Percentiles rank a stretch among this genome's conserved stretches.
These are phyloP conservation scores for Lipomyces oligophaga DNA, from an alignment of 805 yeast species.

Conservation along the genomic window DNA sequence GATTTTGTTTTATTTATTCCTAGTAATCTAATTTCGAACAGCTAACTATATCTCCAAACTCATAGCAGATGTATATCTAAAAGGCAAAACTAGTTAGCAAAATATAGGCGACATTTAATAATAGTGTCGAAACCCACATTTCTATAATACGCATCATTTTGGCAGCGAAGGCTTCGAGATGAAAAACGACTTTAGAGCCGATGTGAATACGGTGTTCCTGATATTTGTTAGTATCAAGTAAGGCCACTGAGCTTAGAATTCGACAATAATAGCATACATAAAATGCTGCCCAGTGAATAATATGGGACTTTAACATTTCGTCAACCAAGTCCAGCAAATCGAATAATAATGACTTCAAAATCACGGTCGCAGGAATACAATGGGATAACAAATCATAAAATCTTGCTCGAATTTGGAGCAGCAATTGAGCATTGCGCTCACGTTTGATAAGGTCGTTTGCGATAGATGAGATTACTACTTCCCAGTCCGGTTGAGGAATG, in stretches of 20 bases:
- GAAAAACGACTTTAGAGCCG: conserved; percentile 88
- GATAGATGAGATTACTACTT: conserved; percentile 64
- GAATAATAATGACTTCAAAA: conserved; percentile 57
- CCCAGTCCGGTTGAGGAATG: conserved; percentile 82
- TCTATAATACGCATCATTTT: conserved; percentile 77
- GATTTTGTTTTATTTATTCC: too few species aligned
- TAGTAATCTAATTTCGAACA: too few species aligned
- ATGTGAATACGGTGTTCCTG: conserved; percentile 80
- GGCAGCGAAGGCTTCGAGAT: conserved; percentile 90
- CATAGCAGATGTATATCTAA: not conserved
- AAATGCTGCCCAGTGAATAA: conserved; percentile 32
- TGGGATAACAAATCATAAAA: conserved; percentile 84
- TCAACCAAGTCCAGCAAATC: conserved; percentile 36
- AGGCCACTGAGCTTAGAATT: not conserved
- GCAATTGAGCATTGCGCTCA: conserved; percentile 58
- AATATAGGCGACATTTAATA: not conserved
- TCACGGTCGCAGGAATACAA: conserved; percentile 85
- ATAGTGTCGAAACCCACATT: conserved; percentile 10
- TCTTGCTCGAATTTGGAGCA: conserved; percentile 54
- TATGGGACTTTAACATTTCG: conserved; percentile 31
- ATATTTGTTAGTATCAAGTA: conserved; percentile 20
- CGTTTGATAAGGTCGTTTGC: conserved; percentile 53
- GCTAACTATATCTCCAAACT: too few species aligned
- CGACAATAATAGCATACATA: conserved; percentile 8
- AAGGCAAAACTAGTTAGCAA: not conserved